phyloP scores from a whole-genome alignment of 2,329 filamentous ascomycete species.

The Colletotrichum sp. region DNA sequence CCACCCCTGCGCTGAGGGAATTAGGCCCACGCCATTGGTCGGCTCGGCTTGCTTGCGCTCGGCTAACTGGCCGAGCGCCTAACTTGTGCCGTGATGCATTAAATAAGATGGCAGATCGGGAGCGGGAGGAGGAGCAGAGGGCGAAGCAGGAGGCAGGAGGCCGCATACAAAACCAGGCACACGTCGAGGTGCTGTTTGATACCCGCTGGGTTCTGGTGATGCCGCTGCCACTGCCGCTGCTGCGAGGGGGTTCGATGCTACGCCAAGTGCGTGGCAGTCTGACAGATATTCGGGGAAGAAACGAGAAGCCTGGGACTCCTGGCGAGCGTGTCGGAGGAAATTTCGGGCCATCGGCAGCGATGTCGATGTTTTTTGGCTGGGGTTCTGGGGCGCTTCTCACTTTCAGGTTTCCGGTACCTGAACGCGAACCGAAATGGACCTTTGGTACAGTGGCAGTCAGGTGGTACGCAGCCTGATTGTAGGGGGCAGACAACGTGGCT shows the following conservation, averaged over 20 bases:
- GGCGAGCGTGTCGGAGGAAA: slow-evolving; percentile 11
- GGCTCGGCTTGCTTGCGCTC: slow-evolving; percentile 4
- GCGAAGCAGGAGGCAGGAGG: not conserved
- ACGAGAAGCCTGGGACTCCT: not conserved
- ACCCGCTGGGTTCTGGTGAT: not conserved
- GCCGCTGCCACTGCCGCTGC: not conserved
- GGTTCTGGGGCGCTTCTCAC: not conserved
- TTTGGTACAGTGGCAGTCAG: not conserved
- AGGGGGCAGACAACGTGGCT: not conserved
- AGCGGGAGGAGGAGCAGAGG: not conserved
- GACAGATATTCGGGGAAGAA: not conserved
- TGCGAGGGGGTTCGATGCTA: not conserved
- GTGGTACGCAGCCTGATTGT: not conserved
- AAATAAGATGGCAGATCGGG: not conserved
- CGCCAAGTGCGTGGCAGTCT: slow-evolving; percentile 1
- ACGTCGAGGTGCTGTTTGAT: not conserved
- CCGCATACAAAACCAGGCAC: not conserved
- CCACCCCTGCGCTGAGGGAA: not conserved
- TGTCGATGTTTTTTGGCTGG: slow-evolving; percentile 1
- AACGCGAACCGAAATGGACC: not conserved
- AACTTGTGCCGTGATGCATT: not conserved
- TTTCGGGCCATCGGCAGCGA: slow-evolving; percentile 18
- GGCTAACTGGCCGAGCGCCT: slow-evolving; percentile 5
- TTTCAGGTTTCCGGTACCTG: not conserved
- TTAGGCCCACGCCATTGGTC: not conserved